These are phyloP conservation scores for Rusavskia elegans DNA, from an alignment of 495 filamentous ascomycete species.

Conservation along the genomic window DNA sequence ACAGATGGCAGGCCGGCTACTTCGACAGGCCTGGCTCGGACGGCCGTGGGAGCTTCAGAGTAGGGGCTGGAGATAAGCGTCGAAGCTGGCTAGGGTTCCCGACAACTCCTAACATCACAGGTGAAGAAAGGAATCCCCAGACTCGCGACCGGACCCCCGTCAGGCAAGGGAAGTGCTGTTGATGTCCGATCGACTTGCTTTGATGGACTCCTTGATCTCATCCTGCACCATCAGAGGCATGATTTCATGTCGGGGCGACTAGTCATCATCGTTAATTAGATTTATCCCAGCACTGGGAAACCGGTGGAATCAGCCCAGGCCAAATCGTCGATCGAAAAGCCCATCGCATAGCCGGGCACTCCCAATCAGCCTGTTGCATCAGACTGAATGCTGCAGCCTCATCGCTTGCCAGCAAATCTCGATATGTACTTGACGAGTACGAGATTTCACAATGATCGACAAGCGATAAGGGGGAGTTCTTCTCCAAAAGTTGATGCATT, in stretches of 20 bases:
- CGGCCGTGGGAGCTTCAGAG: slow-evolving; percentile 28
- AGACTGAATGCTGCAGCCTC: not conserved
- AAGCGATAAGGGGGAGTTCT: too few species aligned
- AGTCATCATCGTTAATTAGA: too few species aligned
- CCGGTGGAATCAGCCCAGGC: too few species aligned
- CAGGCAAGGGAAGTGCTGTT: slow-evolving; percentile 27
- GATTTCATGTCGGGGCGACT: too few species aligned
- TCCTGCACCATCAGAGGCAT: too few species aligned
- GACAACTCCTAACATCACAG: slow-evolving; percentile 22
- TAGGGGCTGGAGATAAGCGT: slow-evolving; percentile 30
- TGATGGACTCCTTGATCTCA: too few species aligned
- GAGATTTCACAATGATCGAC: too few species aligned
- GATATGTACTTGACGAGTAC: too few species aligned
- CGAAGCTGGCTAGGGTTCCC: slow-evolving; percentile 36
- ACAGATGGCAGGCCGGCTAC: slow-evolving; percentile 10
- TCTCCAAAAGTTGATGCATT: too few species aligned
- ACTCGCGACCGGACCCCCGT: not conserved
- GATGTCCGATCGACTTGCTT: slow-evolving; percentile 2
- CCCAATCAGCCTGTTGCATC: not conserved
- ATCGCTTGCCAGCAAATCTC: not conserved
- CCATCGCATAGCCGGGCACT: too few species aligned
- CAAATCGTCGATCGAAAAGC: too few species aligned
- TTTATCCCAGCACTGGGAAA: too few species aligned
- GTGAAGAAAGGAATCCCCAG: slow-evolving; percentile 16
- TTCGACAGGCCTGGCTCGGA: slow-evolving; percentile 16